Evolutionary conservation across 2,329 filamentous ascomycete genomes (phyloP).

Genomic region (Aspergillus sp.): DNA sequence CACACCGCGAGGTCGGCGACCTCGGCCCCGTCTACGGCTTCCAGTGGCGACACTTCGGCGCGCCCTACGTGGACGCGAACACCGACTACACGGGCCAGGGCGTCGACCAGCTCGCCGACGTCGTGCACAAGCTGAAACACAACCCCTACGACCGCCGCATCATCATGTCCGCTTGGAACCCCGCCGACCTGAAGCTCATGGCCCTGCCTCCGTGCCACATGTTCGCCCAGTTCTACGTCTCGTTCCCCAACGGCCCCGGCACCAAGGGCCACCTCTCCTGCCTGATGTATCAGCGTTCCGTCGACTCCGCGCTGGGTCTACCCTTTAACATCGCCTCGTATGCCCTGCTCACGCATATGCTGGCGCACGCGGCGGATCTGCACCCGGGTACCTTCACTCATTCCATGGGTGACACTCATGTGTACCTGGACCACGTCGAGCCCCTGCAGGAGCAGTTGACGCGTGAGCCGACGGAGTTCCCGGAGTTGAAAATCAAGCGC

Average conservation of each 20-base stretch:
- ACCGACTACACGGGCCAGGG: conserved; percentile 85
- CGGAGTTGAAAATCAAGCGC: conserved; percentile 69
- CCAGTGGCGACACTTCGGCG: conserved; percentile 98
- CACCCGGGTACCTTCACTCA: conserved; percentile 86
- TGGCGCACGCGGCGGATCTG: conserved; percentile 82
- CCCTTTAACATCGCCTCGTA: conserved; percentile 98
- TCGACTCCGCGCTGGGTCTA: conserved; percentile 95
- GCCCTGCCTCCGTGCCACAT: conserved; percentile 93
- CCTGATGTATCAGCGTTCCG: conserved; percentile 87
- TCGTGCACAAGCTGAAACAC: conserved; percentile 80
- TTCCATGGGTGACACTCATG: conserved; percentile 97
- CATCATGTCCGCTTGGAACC: conserved; percentile 93
- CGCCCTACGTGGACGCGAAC: conserved; percentile 75
- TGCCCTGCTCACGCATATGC: conserved; percentile 90
- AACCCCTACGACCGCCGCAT: conserved; percentile 88
- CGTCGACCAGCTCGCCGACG: conserved; percentile 87
- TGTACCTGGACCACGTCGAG: conserved; percentile 90
- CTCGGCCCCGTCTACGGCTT: conserved; percentile 96
- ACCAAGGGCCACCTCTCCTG: conserved; percentile 74
- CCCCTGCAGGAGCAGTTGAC: conserved; percentile 78
- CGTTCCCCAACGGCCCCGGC: conserved; percentile 55
- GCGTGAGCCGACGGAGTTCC: conserved; percentile 78
- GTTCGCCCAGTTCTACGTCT: conserved; percentile 96
- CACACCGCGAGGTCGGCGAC: conserved; percentile 80
- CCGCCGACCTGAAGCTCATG: conserved; percentile 80